These are phyloP conservation scores for Sarocladium oryzae DNA, from an alignment of 2,329 filamentous ascomycete species.

Conservation along the genomic window DNA sequence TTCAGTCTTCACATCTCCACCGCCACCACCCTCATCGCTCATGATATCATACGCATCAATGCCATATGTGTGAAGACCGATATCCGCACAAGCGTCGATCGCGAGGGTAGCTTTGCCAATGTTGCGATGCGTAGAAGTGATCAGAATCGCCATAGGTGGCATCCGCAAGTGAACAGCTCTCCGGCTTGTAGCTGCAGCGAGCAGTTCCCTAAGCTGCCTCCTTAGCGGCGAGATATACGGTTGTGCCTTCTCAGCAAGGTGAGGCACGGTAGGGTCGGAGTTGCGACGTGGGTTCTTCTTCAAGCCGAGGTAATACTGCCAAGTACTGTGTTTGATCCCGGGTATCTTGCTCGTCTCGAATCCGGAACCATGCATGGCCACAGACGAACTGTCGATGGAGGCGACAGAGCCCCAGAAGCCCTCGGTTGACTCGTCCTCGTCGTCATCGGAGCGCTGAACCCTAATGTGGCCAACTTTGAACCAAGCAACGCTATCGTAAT, in stretches of 20 bases:
- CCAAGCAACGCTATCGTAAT: constrained; percentile 69
- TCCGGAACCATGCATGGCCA: constrained; percentile 86
- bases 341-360: constrained; percentile 78
- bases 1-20: constrained; percentile 89
- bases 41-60: constrained; percentile 92
- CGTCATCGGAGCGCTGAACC: constrained; percentile 44
- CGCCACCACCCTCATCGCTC: constrained; percentile 76
- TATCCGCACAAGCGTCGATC: constrained; percentile 71
- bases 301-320: constrained; percentile 84
- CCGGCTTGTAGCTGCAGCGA: constrained; percentile 82
- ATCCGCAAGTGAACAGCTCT: constrained; percentile 81
- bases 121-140: constrained; percentile 86
- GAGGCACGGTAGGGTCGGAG: constrained; percentile 30
- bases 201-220: constrained; percentile 72
- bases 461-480: constrained; percentile 79
- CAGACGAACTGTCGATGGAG: constrained; percentile 77
- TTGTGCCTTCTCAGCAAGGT: constrained; percentile 32
- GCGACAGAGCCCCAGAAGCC: constrained; percentile 81
- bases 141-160: constrained; percentile 78
- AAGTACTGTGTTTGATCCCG: constrained; percentile 66
- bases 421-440: constrained; percentile 54
- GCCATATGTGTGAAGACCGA: constrained; percentile 81
- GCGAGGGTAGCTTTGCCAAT: constrained; percentile 87
- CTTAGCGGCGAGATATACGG: constrained; percentile 53
- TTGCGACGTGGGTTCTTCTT: constrained; percentile 53